These are phyloP conservation scores for Thamnidium elegans DNA, from an alignment of 192 early-diverging fungal species.

Conservation along the genomic window DNA sequence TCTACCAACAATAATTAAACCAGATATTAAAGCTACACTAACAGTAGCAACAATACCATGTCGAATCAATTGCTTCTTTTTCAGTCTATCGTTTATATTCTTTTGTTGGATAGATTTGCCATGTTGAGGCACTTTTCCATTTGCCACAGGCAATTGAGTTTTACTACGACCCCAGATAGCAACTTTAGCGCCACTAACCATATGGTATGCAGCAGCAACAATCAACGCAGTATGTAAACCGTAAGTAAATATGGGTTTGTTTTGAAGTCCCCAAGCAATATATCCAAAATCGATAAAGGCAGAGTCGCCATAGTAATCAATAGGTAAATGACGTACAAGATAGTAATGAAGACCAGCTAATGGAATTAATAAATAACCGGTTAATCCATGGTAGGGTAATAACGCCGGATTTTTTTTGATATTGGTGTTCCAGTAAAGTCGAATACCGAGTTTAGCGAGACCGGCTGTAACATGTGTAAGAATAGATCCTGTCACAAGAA, in stretches of 20 bases:
- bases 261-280: slow-evolving; percentile 31
- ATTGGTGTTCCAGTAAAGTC: slow-evolving; percentile 5
- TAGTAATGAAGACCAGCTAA: slow-evolving; percentile 21
- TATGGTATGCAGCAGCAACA: slow-evolving; percentile 15
- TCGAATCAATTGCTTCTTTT: not conserved
- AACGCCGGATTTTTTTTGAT: not conserved
- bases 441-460: slow-evolving; percentile 16
- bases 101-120: not conserved
- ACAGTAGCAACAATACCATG: slow-evolving; percentile 8
- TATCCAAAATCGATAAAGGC: slow-evolving; percentile 33
- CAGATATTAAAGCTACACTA: slow-evolving; percentile 7
- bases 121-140: not conserved
- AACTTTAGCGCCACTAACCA: slow-evolving; percentile 8
- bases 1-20: not conserved
- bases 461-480: slow-evolving; percentile 22
- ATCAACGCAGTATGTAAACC: slow-evolving; percentile 19
- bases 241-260: slow-evolving; percentile 18
- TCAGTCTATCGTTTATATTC: not conserved
- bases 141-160: not conserved
- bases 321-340: slow-evolving; percentile 18
- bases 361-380: slow-evolving; percentile 27
- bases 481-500: slow-evolving; percentile 26
- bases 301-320: slow-evolving; percentile 26
- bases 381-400: slow-evolving; percentile 6
- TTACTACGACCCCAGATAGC: not conserved